These are phyloP conservation scores for Salix dunnii DNA, from an alignment of 345 rosid genomes.

Conservation along the genomic window DNA sequence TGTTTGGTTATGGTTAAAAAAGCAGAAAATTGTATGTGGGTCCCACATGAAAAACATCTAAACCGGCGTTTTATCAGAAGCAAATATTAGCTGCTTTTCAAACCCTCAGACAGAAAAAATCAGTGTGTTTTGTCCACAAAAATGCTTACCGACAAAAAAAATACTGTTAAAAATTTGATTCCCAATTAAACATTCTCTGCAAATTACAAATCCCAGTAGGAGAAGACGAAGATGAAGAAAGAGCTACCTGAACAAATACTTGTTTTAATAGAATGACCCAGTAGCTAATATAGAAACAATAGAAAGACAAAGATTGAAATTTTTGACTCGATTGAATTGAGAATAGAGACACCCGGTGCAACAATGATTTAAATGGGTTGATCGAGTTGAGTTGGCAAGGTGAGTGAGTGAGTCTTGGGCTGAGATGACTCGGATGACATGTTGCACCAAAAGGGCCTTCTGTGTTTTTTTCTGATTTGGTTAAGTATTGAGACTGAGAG, in stretches of 20 bases:
- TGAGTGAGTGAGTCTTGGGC: slow-evolving; percentile 43
- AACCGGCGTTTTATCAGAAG: too few relatives aligned
- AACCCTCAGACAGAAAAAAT: too few relatives aligned
- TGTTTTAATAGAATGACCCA: slow-evolving; percentile 50
- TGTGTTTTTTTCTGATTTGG: slow-evolving; percentile 2
- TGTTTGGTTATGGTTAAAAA: too few relatives aligned
- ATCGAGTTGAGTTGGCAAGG: slow-evolving; percentile 48
- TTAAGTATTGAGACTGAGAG: slow-evolving; percentile 6
- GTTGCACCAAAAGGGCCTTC: slow-evolving; percentile 18
- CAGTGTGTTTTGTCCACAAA: too few relatives aligned
- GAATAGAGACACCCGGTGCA: slow-evolving; percentile 58
- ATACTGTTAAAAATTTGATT: too few relatives aligned
- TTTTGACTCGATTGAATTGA: slow-evolving; percentile 50
- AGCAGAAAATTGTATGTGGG: too few relatives aligned
- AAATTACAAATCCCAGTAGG: too few relatives aligned
- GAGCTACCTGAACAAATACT: slow-evolving; percentile 69
- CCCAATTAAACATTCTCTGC: too few relatives aligned
- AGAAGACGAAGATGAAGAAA: background rate
- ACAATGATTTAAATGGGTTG: slow-evolving; percentile 59
- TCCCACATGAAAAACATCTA: too few relatives aligned
- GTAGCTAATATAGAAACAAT: slow-evolving; percentile 41
- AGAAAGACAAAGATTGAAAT: background rate
- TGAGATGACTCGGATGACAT: slow-evolving; percentile 39
- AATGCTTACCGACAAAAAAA: too few relatives aligned
- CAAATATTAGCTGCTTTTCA: too few relatives aligned